Base-by-base conservation (phyloP, 106 monocot species). In the Cymbidium sinense region DNA sequence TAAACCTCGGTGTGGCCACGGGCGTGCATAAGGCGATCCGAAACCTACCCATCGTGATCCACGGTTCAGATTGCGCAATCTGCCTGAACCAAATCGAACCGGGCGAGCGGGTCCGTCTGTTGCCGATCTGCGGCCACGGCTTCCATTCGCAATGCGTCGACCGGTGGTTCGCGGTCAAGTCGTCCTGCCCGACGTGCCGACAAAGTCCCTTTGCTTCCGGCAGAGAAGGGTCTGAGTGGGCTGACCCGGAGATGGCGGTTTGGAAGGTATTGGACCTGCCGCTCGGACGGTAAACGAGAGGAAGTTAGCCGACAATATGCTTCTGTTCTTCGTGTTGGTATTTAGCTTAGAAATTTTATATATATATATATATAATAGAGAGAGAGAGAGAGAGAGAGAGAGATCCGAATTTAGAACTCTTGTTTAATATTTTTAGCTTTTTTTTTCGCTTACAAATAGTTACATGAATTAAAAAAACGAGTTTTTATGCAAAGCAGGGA, bases 131-230 rank as follows among this genome's bases (percentile, higher is more conserved):
- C 80, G 74, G 78, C 52, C 88, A 88, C 21, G 82, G 77, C 21
- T 88, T 88, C 79, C 88, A 88, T 11, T 77, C 71, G 31, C 31
- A 44, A 3, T 88, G 88, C 75, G 54, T 88, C 15, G 88, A 88
- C 70, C 77, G 55, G 33, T 88, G 88, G 88, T 61, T 85, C 13
- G 23, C n/a, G 9, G 74, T 78, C 29, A 79, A 79, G 34, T 72
- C 70, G 6, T 75, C 87, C 0, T 87, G 87, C 55, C 87, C 87
- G 11, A 84, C 77, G 9, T 87, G 87, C 76, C 75, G 89, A 19
- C 86, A 74, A 64, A 62, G 77, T 50, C 70, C 80, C 64, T 75
- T 86, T 43, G 69, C 74, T 5, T 50, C 64, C 23, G 3, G 18
- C 8, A 47, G 23, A 54, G 70, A 50, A 76, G 28, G 34, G 31